Conservation (phyloP, 345 rosid species). For the Pistacia vera region DNA sequence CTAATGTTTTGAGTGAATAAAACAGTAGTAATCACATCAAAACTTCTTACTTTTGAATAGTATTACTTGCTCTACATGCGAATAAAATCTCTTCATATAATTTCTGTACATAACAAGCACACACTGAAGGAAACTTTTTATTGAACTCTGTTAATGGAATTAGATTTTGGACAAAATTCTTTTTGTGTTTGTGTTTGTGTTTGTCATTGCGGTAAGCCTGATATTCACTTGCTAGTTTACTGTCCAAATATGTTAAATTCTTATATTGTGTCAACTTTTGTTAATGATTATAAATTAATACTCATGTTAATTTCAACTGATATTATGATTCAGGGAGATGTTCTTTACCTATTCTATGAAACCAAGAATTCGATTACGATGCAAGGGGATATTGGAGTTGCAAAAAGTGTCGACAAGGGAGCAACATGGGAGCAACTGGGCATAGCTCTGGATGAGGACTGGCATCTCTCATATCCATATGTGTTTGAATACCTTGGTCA, state of each 20-base stretch:
- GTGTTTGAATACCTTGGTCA: constrained; percentile 73
- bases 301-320: background rate
- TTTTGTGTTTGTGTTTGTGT: background rate
- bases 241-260: background rate
- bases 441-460: constrained; percentile 85
- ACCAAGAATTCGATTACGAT: constrained; percentile 75
- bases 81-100: no score
- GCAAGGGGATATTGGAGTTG: constrained; percentile 97
- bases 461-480: constrained; percentile 96
- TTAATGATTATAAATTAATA: background rate
- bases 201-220: background rate
- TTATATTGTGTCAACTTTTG: background rate
- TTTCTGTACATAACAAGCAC: no score
- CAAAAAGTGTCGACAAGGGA: constrained; percentile 79
- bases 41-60: no score
- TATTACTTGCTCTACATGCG: no score
- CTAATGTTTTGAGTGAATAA: no score
- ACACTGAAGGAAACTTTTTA: no score
- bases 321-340: constrained; percentile 57
- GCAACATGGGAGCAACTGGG: constrained; percentile 95
- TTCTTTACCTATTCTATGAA: constrained; percentile 74
- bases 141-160: no score
- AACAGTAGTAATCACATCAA: no score
- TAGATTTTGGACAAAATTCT: no score
- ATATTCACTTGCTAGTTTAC: background rate